Evolutionary conservation across 352 stramenopile genomes (phyloP).

Genomic region (Peronospora farinosa): DNA sequence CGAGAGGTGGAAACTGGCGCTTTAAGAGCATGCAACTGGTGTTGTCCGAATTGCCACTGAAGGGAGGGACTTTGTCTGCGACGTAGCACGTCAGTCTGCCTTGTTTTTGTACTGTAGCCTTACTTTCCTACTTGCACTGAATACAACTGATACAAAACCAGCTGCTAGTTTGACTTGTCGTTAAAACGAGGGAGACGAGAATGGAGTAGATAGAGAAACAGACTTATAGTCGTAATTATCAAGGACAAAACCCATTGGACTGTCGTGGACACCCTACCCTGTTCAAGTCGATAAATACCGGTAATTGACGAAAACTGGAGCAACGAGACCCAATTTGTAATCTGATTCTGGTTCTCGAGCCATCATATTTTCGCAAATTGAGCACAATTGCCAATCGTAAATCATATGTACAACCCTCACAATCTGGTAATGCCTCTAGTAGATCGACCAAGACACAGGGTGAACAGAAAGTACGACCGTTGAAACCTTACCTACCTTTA

Average conservation of each 20-base stretch:
- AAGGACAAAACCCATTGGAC: background rate
- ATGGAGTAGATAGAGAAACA: no score
- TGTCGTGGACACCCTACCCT: background rate
- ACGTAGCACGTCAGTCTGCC: slow-evolving; percentile 21
- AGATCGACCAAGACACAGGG: no score
- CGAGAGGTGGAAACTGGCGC: slow-evolving; percentile 16
- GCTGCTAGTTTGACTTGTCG: background rate
- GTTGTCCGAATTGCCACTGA: background rate
- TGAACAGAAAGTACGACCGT: no score
- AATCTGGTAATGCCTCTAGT: no score
- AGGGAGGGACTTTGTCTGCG: slow-evolving; percentile 9
- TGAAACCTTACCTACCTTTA: no score
- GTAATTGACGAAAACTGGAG: background rate
- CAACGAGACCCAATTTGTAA: no score
- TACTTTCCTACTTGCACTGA: slow-evolving; percentile 13
- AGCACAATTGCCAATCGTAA: no score
- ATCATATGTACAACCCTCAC: no score
- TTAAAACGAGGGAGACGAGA: background rate
- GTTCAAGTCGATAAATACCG: background rate
- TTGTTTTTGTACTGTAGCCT: slow-evolving; percentile 14
- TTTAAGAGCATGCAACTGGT: slow-evolving; percentile 15
- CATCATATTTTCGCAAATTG: no score
- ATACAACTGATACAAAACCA: slow-evolving; percentile 20
- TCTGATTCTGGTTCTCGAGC: no score
- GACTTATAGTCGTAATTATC: no score